Evolutionary conservation across 305 asterid genomes (phyloP).

Genomic region (Fraxinus floribunda): DNA sequence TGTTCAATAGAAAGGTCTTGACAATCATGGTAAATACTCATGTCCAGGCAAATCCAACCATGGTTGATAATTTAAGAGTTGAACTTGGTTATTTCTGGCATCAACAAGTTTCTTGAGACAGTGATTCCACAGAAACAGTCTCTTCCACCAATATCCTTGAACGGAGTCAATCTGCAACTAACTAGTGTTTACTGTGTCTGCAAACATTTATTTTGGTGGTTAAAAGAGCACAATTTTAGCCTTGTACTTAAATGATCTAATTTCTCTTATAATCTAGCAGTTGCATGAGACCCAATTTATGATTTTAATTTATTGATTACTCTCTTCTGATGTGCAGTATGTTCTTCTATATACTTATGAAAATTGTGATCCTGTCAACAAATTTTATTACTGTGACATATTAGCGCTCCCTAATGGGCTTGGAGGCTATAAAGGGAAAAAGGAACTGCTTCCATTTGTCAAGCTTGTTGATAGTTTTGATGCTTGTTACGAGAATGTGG

Average conservation of each 20-base stretch:
- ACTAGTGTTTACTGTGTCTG: slow-evolving; percentile 11
- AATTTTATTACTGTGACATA: slow-evolving; percentile 77
- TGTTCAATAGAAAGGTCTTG: slow-evolving; percentile 9
- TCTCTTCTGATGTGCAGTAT: slow-evolving; percentile 59
- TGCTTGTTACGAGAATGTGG: slow-evolving; percentile 66
- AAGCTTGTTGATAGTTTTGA: slow-evolving; percentile 83
- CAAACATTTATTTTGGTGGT: not conserved
- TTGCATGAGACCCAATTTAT: not conserved
- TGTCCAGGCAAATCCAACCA: not conserved
- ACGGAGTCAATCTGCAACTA: not conserved
- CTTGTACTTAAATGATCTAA: not conserved
- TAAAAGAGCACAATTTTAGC: not conserved
- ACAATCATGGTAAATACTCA: slow-evolving; percentile 3
- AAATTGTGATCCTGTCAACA: slow-evolving; percentile 90
- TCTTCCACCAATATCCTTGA: slow-evolving; percentile 10
- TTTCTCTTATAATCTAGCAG: not conserved
- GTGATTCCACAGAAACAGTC: slow-evolving; percentile 4
- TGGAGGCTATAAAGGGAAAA: slow-evolving; percentile 56
- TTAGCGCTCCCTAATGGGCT: slow-evolving; percentile 66
- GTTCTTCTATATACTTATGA: slow-evolving; percentile 58
- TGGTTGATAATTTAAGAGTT: slow-evolving; percentile 4
- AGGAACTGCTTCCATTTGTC: slow-evolving; percentile 66
- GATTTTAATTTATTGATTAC: not conserved
- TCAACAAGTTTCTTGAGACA: not conserved
- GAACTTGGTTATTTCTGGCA: not conserved